Evolutionary conservation across 495 filamentous ascomycete species (phyloP), one percentile per base, ranked within the genome.

Genomic region (Platismatia glauca): DNA sequence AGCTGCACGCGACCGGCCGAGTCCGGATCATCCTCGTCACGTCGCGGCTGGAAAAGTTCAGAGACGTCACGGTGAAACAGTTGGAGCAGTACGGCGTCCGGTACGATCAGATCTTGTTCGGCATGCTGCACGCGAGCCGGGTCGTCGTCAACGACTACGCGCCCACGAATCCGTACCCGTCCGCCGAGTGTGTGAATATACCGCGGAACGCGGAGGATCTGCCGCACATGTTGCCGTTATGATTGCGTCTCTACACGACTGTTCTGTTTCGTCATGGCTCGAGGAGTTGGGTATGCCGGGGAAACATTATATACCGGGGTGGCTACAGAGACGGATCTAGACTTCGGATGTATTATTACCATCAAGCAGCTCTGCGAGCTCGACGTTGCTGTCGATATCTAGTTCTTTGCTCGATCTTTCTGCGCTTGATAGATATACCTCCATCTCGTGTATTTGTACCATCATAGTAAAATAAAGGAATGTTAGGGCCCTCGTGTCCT

Each of bases 121-220:
- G 50, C 29, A 53, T 53, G 50, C 50, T 53, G 50, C 50, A 53
- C 9, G 50, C 50, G 15, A 53, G 50, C 11, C 50, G 50, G 18
- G 50, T 53, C 7, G 50, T 53, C 27, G 33, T 53, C 29, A 53
- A 53, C 29, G 50, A 53, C 16, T 53, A 53, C 29, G 50, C 50
- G 4, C 50, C 50, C 0, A 53, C 50, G 15, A 53, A 53, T 4
- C 50, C 50, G 50, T 53, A 53, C n/a, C 50, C 50, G 29, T 53
- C 50, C 0, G 50, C 50, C 15, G 50, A 53, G 29, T 53, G 50
- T 33, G 50, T 53, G 15, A 53, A 53, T 33, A 53, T 53, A 53
- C 50, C 50, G 29, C 18, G 50, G 29, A 53, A 53, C 11, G 50
- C 50, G 50, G 50, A 53, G 50, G 50, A 53, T 53, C n/a, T 53